A percentile compares a stretch with the other conserved stretches of the same genome.
phyloP scores from a whole-genome alignment of 345 rosid species.

The Ricinus communis region DNA sequence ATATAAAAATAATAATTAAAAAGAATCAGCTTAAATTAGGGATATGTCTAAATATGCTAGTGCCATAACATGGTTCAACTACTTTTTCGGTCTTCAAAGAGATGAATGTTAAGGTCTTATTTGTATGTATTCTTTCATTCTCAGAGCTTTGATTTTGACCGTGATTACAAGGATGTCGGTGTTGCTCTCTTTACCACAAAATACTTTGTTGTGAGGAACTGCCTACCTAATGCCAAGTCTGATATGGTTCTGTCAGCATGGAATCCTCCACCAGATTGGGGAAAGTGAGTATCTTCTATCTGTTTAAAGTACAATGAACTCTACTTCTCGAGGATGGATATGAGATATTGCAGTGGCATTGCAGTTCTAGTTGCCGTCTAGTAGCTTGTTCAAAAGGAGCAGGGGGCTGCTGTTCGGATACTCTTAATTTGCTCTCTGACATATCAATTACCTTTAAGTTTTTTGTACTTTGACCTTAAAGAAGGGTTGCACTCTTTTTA shows the following conservation, averaged over 20 bases:
- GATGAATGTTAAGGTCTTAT: slow-evolving; percentile 1
- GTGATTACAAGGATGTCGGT: slow-evolving; percentile 95
- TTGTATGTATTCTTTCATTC: neutral
- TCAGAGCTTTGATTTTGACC: slow-evolving; percentile 97
- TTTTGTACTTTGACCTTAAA: neutral
- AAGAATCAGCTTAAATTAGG: neutral
- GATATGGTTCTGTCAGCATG: slow-evolving; percentile 92
- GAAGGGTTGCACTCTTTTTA: slow-evolving; percentile 18
- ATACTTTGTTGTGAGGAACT: slow-evolving; percentile 79
- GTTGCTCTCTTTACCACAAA: slow-evolving; percentile 89
- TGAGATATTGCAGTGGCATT: neutral
- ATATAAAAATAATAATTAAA: neutral
- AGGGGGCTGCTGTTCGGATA: slow-evolving; percentile 5
- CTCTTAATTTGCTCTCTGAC: neutral
- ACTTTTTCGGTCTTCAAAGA: neutral
- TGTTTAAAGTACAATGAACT: slow-evolving; percentile 1
- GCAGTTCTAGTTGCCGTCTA: neutral
- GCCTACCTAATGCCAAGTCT: slow-evolving; percentile 75
- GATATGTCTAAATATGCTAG: neutral
- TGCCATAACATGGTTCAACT: neutral
- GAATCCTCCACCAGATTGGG: slow-evolving; percentile 99
- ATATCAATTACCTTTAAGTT: neutral
- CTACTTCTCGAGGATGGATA: neutral
- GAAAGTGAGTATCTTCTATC: slow-evolving; percentile 56
- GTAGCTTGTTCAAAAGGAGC: neutral